Conservation (phyloP, 2,329 filamentous ascomycete genomes). For the Diplodia seriata region DNA sequence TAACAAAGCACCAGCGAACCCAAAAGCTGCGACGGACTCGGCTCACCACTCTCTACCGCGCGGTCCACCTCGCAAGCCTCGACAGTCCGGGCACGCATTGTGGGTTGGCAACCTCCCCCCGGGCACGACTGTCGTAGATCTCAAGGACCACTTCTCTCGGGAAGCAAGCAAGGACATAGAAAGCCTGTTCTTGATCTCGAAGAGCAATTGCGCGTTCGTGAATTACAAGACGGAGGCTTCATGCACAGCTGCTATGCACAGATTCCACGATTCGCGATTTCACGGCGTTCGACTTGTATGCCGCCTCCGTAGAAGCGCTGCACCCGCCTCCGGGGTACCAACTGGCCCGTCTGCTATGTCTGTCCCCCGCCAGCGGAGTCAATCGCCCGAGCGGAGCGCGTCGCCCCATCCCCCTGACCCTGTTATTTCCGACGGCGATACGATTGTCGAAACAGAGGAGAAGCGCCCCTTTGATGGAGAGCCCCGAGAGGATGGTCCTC, state of each 20-base stretch:
- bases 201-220: constrained; percentile 96
- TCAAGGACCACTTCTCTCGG: constrained; percentile 90
- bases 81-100: constrained; percentile 81
- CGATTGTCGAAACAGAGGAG: neutral
- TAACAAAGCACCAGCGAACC: constrained; percentile 6
- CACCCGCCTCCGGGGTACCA: constrained; percentile 56
- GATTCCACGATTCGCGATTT: constrained; percentile 90
- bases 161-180: constrained; percentile 78
- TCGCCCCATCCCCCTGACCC: constrained; percentile 33
- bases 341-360: constrained; percentile 61
- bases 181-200: constrained; percentile 91
- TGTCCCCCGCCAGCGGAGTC: constrained; percentile 38
- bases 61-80: constrained; percentile 71
- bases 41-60: constrained; percentile 54
- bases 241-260: constrained; percentile 77
- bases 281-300: constrained; percentile 86
- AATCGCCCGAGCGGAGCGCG: constrained; percentile 40
- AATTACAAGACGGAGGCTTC: constrained; percentile 85
- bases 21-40: constrained; percentile 19
- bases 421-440: neutral
- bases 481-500: constrained; percentile 35
- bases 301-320: constrained; percentile 69
- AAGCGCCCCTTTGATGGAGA: constrained; percentile 2
- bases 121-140: constrained; percentile 76
- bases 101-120: constrained; percentile 96